Conservation (phyloP, 2,329 filamentous ascomycete species). For the Aspergillus sp. region DNA sequence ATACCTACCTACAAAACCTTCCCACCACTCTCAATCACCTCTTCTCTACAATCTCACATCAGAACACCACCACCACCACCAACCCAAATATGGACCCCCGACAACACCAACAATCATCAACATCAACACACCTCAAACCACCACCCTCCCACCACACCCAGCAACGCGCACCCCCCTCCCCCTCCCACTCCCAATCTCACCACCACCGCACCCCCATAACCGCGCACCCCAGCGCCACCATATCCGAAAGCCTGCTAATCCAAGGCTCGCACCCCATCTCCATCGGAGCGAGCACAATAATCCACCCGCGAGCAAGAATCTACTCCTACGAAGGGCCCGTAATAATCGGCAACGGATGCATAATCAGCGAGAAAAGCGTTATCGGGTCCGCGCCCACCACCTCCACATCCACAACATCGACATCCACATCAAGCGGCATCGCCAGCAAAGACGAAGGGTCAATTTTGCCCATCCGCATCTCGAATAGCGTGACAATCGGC, state of each 20-base stretch:
- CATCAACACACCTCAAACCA: conserved; percentile 29
- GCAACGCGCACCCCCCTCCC: conserved; percentile 23
- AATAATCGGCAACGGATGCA: conserved; percentile 76
- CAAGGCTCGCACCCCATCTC: conserved; percentile 74
- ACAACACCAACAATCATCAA: background rate
- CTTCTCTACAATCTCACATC: background rate
- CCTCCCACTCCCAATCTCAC: conserved; percentile 26
- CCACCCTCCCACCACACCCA: conserved; percentile 22
- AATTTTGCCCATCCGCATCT: conserved; percentile 31
- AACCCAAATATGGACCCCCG: conserved; percentile 18
- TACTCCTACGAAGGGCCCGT: conserved; percentile 78
- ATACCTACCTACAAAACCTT: background rate
- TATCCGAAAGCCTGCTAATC: conserved; percentile 43
- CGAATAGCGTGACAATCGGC: conserved; percentile 42
- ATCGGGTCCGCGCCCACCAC: conserved; percentile 32
- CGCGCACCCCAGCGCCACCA: conserved; percentile 39
- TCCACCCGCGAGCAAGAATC: conserved; percentile 84
- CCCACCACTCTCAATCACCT: background rate
- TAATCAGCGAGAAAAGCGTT: conserved; percentile 68
- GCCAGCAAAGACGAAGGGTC: background rate
- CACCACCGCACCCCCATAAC: conserved; percentile 39
- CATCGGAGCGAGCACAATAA: conserved; percentile 72
- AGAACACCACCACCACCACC: background rate
- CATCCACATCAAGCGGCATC: background rate
- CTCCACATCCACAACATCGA: background rate